A percentile compares a stretch with the other conserved stretches of the same genome.
phyloP scores from a whole-genome alignment of 352 stramenopile species.

The Pythium aristosporum region DNA sequence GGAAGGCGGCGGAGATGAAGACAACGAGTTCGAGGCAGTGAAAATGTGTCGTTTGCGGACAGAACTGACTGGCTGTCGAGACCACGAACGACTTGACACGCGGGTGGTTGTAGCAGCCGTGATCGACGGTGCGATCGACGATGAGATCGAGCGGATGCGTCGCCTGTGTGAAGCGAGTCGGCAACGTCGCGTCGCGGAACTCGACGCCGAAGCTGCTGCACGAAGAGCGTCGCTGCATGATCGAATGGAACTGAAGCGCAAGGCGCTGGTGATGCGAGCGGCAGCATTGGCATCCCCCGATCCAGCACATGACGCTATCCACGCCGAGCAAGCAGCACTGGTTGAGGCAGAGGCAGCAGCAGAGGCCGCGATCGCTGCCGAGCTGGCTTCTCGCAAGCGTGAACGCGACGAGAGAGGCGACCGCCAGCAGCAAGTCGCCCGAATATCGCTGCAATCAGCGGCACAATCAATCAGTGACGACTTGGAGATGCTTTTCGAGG shows the following conservation, averaged over 20 bases:
- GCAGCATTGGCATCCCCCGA: neutral
- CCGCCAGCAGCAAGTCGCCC: neutral
- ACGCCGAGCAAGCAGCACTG: neutral
- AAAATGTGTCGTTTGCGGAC: conserved; percentile 5
- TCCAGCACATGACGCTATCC: neutral
- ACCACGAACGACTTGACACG: neutral
- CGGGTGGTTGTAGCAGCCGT: neutral
- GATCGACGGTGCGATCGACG: conserved; percentile 11
- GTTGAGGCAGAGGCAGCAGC: neutral
- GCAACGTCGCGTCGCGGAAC: conserved; percentile 3
- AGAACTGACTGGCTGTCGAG: neutral
- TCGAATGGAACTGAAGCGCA: conserved; percentile 16
- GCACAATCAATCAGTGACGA: conserved; percentile 7
- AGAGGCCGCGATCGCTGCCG: neutral
- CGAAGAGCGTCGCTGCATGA: conserved; percentile 11
- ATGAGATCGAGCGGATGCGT: conserved; percentile 10
- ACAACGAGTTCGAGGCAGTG: neutral
- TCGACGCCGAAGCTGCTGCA: conserved; percentile 6
- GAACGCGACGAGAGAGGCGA: neutral
- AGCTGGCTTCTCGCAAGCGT: neutral
- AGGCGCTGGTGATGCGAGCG: conserved; percentile 3
- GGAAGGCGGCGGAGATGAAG: conserved; percentile 1
- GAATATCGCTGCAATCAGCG: neutral
- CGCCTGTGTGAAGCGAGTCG: conserved; percentile 11
- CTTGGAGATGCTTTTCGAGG: conserved; percentile 7